Evolutionary conservation across 2,329 filamentous ascomycete species (phyloP).

Genomic region (Trichoderma breve): DNA sequence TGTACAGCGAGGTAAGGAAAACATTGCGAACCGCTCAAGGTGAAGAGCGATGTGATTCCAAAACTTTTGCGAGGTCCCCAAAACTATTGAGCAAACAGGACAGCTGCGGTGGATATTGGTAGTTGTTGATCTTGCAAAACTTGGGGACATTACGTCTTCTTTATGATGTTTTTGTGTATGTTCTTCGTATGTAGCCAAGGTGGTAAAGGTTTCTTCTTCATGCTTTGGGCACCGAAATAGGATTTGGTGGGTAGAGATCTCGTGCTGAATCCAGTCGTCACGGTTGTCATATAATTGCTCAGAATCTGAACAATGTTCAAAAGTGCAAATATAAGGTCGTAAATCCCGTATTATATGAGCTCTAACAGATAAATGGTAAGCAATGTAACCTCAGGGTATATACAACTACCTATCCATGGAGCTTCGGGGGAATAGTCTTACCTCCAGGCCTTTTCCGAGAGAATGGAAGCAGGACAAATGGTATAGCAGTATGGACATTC

Average conservation of each 20-base stretch:
- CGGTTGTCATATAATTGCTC: constrained; percentile 10
- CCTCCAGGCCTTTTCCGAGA: constrained; percentile 13
- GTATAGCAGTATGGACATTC: constrained; percentile 18
- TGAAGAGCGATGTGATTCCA: constrained; percentile 11
- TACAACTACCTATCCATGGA: not conserved
- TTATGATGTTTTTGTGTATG: not conserved
- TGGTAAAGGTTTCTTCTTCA: not conserved
- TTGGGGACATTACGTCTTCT: not conserved
- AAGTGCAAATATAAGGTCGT: constrained; percentile 13
- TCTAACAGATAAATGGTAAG: not conserved
- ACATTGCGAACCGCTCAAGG: constrained; percentile 6
- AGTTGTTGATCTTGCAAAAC: not conserved
- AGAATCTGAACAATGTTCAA: not conserved
- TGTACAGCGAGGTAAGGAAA: not conserved
- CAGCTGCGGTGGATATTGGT: not conserved
- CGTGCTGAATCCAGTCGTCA: constrained; percentile 13
- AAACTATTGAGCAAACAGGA: not conserved
- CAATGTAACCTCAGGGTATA: not conserved
- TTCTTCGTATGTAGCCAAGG: not conserved
- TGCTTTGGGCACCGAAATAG: not conserved
- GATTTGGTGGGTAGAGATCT: not conserved
- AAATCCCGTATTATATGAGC: constrained; percentile 16
- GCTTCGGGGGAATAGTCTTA: not conserved
- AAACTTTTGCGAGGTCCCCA: not conserved
- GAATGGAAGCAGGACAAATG: not conserved